Conservation (phyloP, 208 protist genomes). For the Leishmania aethiopica region DNA sequence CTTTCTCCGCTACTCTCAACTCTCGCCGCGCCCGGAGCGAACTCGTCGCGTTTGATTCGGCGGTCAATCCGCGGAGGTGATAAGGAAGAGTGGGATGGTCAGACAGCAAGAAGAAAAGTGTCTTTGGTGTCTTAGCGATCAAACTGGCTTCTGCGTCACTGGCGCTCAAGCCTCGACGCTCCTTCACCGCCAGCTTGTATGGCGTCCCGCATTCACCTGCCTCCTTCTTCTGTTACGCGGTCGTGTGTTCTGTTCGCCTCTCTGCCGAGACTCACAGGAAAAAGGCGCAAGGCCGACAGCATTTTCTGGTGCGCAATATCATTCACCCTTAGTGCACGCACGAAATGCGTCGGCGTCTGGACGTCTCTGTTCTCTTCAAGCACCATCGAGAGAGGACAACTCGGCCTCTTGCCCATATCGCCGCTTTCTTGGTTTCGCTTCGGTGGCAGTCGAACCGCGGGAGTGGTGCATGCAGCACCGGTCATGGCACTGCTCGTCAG, state of each 20-base stretch:
- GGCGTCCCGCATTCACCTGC: not conserved
- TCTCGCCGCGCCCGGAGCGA: no score
- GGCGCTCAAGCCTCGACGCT: not conserved
- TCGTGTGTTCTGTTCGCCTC: not conserved
- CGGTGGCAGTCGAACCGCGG: not conserved
- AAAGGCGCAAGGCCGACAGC: not conserved
- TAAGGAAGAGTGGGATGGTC: no score
- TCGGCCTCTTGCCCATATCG: not conserved
- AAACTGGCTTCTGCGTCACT: not conserved
- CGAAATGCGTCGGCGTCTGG: not conserved
- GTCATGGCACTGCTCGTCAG: no score
- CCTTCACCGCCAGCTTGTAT: not conserved
- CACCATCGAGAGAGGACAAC: not conserved
- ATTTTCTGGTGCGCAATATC: not conserved
- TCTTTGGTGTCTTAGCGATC: not conserved
- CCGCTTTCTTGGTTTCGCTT: not conserved
- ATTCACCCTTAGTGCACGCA: no score
- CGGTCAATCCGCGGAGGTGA: no score
- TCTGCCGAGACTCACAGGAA: not conserved
- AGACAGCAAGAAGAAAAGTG: not conserved
- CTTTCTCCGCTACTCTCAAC: no score
- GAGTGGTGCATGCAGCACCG: not conserved
- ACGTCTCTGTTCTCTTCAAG: not conserved
- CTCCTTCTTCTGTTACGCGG: not conserved
- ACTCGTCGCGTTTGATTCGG: no score